Percentiles rank a stretch among this genome's conserved stretches.
These are phyloP conservation scores for Begonia masoniana DNA, from an alignment of 306 rosid genomes.

Conservation along the genomic window DNA sequence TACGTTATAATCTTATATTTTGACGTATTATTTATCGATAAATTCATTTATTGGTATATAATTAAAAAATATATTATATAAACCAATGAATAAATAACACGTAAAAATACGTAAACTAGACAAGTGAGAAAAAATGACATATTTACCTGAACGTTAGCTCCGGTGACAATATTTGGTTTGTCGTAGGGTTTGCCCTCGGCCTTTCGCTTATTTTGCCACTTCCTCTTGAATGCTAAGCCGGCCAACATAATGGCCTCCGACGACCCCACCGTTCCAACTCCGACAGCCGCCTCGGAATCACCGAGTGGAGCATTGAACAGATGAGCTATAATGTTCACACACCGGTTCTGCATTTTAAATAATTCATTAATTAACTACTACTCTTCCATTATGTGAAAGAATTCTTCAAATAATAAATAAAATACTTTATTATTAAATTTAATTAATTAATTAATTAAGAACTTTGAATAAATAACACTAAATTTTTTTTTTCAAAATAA, in stretches of 20 bases:
- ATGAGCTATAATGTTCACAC: slow-evolving; percentile 93
- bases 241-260: slow-evolving; percentile 98
- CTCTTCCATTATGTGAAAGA: neutral
- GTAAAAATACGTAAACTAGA: too few species aligned
- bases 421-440: neutral
- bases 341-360: slow-evolving; percentile 47
- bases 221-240: slow-evolving; percentile 89
- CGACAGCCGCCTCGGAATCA: slow-evolving; percentile 64
- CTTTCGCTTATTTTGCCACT: slow-evolving; percentile 67
- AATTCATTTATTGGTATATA: too few species aligned
- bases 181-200: slow-evolving; percentile 51
- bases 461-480: neutral
- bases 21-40: too few species aligned
- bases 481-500: too few species aligned
- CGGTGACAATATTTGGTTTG: slow-evolving; percentile 91
- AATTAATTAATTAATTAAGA: neutral
- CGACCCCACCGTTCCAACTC: slow-evolving; percentile 92
- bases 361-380: neutral
- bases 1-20: too few species aligned
- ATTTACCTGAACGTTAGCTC: slow-evolving; percentile 87
- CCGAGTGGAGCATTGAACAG: slow-evolving; percentile 76
- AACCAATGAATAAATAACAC: too few species aligned
- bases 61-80: too few species aligned
- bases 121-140: too few species aligned
- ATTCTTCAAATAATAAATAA: neutral